A percentile compares a stretch with the other conserved stretches of the same genome.
Conservation (phyloP, 2,329 filamentous ascomycete species). For the Aspergillus clavatus region DNA sequence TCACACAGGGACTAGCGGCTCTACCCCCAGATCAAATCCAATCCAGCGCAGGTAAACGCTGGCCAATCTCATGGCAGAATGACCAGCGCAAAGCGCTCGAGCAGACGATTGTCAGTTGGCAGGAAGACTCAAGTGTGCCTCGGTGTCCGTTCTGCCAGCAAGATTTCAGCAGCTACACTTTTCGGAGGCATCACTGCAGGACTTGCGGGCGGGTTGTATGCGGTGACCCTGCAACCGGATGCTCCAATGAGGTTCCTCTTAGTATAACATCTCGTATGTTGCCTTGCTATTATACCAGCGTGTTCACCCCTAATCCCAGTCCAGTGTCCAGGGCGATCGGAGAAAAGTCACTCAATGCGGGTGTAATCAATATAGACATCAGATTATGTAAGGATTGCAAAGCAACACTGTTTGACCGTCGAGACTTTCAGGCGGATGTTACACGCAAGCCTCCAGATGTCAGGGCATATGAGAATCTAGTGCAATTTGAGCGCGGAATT, state of each 20-base stretch:
- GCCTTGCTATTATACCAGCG: slow-evolving; percentile 18
- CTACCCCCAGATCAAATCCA: slow-evolving; percentile 62
- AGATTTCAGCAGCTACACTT: slow-evolving; percentile 88
- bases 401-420: slow-evolving; percentile 63
- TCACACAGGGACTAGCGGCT: slow-evolving; percentile 77
- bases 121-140: slow-evolving; percentile 75
- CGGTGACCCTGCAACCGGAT: slow-evolving; percentile 75
- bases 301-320: too few relatives aligned
- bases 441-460: slow-evolving; percentile 66
- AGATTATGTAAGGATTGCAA: slow-evolving; percentile 91
- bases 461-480: slow-evolving; percentile 74
- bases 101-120: slow-evolving; percentile 90
- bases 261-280: slow-evolving; percentile 64
- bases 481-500: slow-evolving; percentile 85
- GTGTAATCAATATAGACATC: slow-evolving; percentile 68
- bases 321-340: slow-evolving; percentile 34
- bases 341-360: slow-evolving; percentile 42
- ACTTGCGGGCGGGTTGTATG: slow-evolving; percentile 92
- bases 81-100: slow-evolving; percentile 76
- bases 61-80: slow-evolving; percentile 60
- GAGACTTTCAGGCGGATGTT: slow-evolving; percentile 71
- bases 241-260: slow-evolving; percentile 77
- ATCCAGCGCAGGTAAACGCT: slow-evolving; percentile 45
- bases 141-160: slow-evolving; percentile 94
- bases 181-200: slow-evolving; percentile 88